Evolutionary conservation across 257 asterid species (phyloP), one percentile per base, ranked within the genome.

Genomic region (Catharanthus roseus): DNA sequence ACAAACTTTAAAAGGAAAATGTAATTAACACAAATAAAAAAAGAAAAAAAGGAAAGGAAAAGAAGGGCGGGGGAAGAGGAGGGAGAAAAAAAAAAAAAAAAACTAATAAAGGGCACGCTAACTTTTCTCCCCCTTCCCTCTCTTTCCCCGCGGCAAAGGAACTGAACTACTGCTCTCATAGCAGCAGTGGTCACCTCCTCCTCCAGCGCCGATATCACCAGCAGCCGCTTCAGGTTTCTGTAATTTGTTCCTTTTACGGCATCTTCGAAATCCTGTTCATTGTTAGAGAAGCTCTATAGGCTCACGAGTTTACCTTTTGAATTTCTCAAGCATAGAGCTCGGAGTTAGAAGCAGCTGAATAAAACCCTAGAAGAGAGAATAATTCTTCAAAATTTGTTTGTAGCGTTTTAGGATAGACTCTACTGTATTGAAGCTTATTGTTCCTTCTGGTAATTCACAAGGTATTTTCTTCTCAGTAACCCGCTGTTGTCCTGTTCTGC

Each of bases 81-180:
- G n/a, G n/a, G n/a, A n/a, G n/a, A n/a, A n/a, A n/a, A n/a, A n/a
- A n/a, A n/a, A n/a, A n/a, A n/a, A n/a, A n/a, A n/a, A n/a, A n/a
- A n/a, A n/a, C n/a, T n/a, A n/a, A n/a, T n/a, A n/a, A n/a, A n/a
- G n/a, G n/a, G n/a, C n/a, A n/a, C n/a, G n/a, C n/a, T n/a, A n/a
- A n/a, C 41, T 23, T 19, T 36, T 23, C 29, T 18, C 29, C 55
- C 28, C 2, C 26, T 26, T 65, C 63, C 63, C 10, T 28, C 13
- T 42, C 38, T 29, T 39, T 6, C 75, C n/a, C 70, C 62, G 41
- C 55, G 75, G 69, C 75, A 34, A 57, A 68, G 49, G 13, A 49
- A 56, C 12, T 28, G 4, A 53, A 38, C 51, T 55, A 10, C n/a
- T 3, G 16, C 1, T 23, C 29, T 33, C 18, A 10, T 21, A 38